Percentiles rank a stretch among this genome's conserved stretches.
Conservation (phyloP, 768 basidiomycete species). For the Termitomyces sp. region DNA sequence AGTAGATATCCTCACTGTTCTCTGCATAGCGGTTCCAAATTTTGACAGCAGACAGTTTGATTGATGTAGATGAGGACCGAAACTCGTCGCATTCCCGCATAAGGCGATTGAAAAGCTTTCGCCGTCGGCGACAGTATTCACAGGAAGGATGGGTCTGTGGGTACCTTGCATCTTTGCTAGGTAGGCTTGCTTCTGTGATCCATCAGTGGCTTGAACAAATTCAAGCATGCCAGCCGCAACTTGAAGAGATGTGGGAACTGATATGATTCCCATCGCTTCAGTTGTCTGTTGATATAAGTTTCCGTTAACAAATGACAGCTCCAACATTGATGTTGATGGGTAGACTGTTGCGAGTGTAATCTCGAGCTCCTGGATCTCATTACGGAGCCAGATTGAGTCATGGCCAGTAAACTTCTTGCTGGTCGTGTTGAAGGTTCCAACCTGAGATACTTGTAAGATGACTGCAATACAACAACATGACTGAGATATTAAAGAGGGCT, state of each 20-base stretch:
- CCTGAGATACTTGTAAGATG: too few species aligned
- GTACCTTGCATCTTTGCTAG: conserved; percentile 1
- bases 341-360: neutral
- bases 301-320: neutral
- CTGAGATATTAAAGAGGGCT: neutral
- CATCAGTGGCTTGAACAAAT: neutral
- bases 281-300: conserved; percentile 1
- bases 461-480: too few species aligned
- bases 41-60: neutral
- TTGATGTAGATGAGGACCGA: neutral
- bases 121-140: too few species aligned
- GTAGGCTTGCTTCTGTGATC: neutral
- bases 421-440: too few species aligned
- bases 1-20: neutral
- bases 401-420: conserved; percentile 11
- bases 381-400: conserved; percentile 23
- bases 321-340: neutral
- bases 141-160: neutral
- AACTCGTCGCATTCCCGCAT: neutral
- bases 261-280: too few species aligned
- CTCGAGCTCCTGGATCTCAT: conserved; percentile 19
- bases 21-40: neutral
- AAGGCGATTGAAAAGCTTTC: neutral
- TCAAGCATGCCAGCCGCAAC: neutral
- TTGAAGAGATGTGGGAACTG: neutral